Conservation (phyloP, 1,139 yeast species). For the Kodamaea anthophila region DNA sequence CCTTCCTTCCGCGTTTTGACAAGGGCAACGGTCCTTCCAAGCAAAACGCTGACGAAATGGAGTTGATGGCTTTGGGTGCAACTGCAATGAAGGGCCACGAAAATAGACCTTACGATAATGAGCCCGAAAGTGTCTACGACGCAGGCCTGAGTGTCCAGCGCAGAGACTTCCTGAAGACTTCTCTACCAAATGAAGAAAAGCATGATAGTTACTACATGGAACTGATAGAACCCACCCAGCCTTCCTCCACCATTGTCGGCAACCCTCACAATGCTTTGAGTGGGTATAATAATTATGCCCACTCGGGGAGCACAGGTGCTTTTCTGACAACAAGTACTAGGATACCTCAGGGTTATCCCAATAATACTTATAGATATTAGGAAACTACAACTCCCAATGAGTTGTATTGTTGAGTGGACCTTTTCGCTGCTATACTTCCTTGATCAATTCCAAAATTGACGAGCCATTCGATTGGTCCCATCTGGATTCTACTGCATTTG, state of each 20-base stretch:
- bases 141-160: slow-evolving; percentile 20
- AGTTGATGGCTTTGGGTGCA: slow-evolving; percentile 82
- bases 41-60: slow-evolving; percentile 56
- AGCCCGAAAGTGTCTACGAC: slow-evolving; percentile 30
- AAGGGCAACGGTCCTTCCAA: slow-evolving; percentile 19
- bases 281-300: slow-evolving; percentile 16
- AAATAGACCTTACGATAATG: slow-evolving; percentile 20
- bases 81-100: slow-evolving; percentile 82
- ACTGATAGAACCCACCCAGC: slow-evolving; percentile 37
- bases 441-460: too few relatives aligned
- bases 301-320: slow-evolving; percentile 8
- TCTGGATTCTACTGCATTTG: too few relatives aligned
- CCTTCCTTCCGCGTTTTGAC: slow-evolving; percentile 65
- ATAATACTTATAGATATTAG: not conserved
- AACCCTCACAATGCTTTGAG: slow-evolving; percentile 32
- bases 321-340: slow-evolving; percentile 4
- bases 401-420: too few relatives aligned
- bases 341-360: slow-evolving; percentile 9
- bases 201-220: slow-evolving; percentile 31
- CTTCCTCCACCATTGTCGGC: slow-evolving; percentile 40
- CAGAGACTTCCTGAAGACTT: slow-evolving; percentile 6
- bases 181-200: slow-evolving; percentile 15
- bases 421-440: too few relatives aligned
- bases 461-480: too few relatives aligned
- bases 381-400: too few relatives aligned